phyloP scores from a whole-genome alignment of 1,139 yeast species.

The Pichia inconspicua region DNA sequence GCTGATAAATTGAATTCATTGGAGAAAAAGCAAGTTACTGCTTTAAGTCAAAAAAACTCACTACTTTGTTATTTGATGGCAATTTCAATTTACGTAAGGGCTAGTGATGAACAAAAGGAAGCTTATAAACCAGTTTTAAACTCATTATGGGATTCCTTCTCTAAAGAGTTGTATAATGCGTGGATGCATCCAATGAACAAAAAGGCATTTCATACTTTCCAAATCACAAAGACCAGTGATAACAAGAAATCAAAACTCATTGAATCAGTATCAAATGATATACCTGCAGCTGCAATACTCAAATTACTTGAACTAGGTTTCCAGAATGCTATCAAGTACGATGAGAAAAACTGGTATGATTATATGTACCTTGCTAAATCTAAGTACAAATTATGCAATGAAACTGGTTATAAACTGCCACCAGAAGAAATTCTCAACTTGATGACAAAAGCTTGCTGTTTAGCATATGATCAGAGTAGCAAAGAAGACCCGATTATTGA shows the following conservation, averaged over 20 bases:
- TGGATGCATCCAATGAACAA: constrained; percentile 61
- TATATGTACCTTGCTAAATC: constrained; percentile 55
- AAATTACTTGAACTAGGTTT: constrained; percentile 30
- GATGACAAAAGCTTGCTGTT: constrained; percentile 34
- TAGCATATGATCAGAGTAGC: constrained; percentile 36
- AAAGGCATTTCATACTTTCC: constrained; percentile 40
- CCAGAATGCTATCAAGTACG: constrained; percentile 37
- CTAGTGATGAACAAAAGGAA: constrained; percentile 20
- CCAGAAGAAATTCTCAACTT: constrained; percentile 31
- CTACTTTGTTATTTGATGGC: constrained; percentile 74
- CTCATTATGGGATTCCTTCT: constrained; percentile 48
- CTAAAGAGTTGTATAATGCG: constrained; percentile 56
- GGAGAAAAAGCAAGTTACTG: constrained; percentile 58
- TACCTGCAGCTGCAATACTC: constrained; percentile 20
- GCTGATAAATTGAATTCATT: constrained; percentile 68
- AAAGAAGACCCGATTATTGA: constrained; percentile 56
- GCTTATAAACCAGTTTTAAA: constrained; percentile 30
- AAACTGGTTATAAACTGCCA: constrained; percentile 16
- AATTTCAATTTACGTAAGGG: constrained; percentile 39
- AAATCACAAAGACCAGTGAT: constrained; percentile 16
- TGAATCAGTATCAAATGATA: constrained; percentile 15
- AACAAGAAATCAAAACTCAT: not conserved
- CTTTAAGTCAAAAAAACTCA: constrained; percentile 60
- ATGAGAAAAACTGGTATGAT: constrained; percentile 53
- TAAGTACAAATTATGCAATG: constrained; percentile 39